phyloP scores from a whole-genome alignment of 2,329 filamentous ascomycete genomes.

The Clarireedia hainanense region DNA sequence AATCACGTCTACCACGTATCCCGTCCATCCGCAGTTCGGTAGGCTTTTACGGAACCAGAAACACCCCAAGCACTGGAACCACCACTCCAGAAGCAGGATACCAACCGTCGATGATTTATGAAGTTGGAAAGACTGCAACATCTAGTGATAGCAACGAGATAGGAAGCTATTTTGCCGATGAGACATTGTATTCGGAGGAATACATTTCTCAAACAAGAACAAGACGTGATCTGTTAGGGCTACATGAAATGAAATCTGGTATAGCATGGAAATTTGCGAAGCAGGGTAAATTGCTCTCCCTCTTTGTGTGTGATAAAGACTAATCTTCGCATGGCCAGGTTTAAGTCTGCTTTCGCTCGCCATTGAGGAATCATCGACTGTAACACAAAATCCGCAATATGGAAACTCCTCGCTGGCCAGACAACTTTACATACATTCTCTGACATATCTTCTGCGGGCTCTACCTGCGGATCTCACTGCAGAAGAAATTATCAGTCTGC shows the following conservation, averaged over 20 bases:
- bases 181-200: constrained; percentile 16
- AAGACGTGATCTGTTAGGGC: constrained; percentile 13
- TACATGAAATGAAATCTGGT: constrained; percentile 26
- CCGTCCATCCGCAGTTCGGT: constrained; percentile 40
- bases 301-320: not conserved
- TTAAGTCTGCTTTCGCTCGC: constrained; percentile 39
- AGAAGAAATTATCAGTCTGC: constrained; percentile 45
- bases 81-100: constrained; percentile 21
- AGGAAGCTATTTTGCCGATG: constrained; percentile 11
- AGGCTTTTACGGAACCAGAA: constrained; percentile 22
- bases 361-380: constrained; percentile 35
- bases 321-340: constrained; percentile 27
- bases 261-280: constrained; percentile 45
- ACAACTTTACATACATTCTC: constrained; percentile 55
- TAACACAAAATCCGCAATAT: constrained; percentile 25
- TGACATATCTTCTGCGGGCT: constrained; percentile 56
- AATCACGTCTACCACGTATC: constrained; percentile 42
- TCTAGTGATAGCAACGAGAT: not conserved
- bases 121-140: not conserved
- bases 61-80: constrained; percentile 22
- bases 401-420: constrained; percentile 42
- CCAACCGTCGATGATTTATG: constrained; percentile 19
- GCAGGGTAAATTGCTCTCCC: constrained; percentile 33
- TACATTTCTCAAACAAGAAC: constrained; percentile 6
- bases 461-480: constrained; percentile 49